Percentiles rank a stretch among this genome's conserved stretches.
Evolutionary conservation across 495 filamentous ascomycete genomes (phyloP).

Genomic region (Xylaria grammica): DNA sequence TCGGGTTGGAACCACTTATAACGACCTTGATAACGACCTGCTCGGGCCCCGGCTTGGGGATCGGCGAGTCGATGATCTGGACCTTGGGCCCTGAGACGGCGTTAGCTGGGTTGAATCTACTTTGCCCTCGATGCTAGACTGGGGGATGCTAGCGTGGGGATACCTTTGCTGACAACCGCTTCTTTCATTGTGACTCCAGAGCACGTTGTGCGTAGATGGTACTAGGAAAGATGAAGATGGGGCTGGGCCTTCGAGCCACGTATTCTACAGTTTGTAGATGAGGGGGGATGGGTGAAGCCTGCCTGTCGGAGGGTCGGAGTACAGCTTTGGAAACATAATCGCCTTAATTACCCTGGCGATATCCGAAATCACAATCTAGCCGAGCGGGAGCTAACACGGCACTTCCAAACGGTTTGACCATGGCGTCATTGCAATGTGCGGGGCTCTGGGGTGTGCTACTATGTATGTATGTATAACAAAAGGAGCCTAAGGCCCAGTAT

Average conservation of each 20-base stretch:
- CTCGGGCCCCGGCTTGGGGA: conserved; percentile 63
- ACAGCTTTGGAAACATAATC: neutral
- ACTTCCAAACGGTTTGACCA: neutral
- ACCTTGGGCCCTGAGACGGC: conserved; percentile 52
- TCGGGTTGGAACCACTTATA: conserved; percentile 74
- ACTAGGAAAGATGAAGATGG: neutral
- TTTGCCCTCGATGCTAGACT: neutral
- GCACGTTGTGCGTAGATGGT: neutral
- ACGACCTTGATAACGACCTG: conserved; percentile 75
- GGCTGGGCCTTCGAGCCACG: too few species aligned
- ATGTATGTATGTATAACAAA: too few species aligned
- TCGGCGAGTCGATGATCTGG: conserved; percentile 66
- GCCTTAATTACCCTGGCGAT: neutral
- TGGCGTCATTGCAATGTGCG: conserved; percentile 2
- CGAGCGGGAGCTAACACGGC: neutral
- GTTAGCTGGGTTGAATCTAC: neutral
- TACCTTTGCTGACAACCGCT: conserved; percentile 59
- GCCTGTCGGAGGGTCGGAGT: neutral
- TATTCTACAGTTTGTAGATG: neutral
- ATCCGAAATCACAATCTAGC: neutral
- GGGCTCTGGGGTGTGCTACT: too few species aligned
- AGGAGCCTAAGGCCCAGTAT: too few species aligned
- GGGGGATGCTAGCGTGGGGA: neutral
- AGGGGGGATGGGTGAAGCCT: neutral
- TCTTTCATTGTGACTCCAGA: conserved; percentile 62